Conservation (phyloP, 495 filamentous ascomycete species). For the Daldinia grandis region DNA sequence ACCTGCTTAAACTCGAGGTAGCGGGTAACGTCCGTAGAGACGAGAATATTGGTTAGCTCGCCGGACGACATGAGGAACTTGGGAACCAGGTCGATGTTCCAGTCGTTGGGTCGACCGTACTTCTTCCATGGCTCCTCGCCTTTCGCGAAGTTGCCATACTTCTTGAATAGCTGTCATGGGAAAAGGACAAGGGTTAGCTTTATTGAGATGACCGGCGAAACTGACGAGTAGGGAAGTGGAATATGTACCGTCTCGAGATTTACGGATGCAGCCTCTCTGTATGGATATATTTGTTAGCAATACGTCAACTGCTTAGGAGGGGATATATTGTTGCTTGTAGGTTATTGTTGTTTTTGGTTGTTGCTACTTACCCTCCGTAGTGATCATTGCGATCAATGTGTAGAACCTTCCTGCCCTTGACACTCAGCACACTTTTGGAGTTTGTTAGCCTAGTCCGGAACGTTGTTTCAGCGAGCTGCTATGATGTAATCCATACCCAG, state of each 20-base stretch:
- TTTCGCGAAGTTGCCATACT: conserved; percentile 80
- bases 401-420: conserved; percentile 98
- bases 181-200: conserved; percentile 28
- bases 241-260: conserved; percentile 87
- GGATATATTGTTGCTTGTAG: neutral
- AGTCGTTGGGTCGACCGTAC: conserved; percentile 95
- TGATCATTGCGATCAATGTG: conserved; percentile 99
- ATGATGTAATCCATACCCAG: conserved; percentile 70
- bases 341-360: neutral
- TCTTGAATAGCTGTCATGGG: conserved; percentile 81
- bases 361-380: conserved; percentile 86
- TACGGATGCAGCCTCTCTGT: conserved; percentile 89
- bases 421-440: conserved; percentile 83
- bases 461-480: neutral
- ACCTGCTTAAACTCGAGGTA: conserved; percentile 99
- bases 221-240: conserved; percentile 34
- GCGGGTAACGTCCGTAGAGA: conserved; percentile 94
- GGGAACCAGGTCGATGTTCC: conserved; percentile 98
- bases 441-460: conserved; percentile 18
- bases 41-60: conserved; percentile 96
- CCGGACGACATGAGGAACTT: conserved; percentile 99
- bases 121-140: conserved; percentile 97
- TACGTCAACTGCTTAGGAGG: neutral
- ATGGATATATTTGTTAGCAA: conserved; percentile 44
- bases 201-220: conserved; percentile 27